Percentiles rank a stretch among this genome's conserved stretches.
phyloP scores from a whole-genome alignment of 768 basidiomycete species.

The Boletus vinaceobasis region DNA sequence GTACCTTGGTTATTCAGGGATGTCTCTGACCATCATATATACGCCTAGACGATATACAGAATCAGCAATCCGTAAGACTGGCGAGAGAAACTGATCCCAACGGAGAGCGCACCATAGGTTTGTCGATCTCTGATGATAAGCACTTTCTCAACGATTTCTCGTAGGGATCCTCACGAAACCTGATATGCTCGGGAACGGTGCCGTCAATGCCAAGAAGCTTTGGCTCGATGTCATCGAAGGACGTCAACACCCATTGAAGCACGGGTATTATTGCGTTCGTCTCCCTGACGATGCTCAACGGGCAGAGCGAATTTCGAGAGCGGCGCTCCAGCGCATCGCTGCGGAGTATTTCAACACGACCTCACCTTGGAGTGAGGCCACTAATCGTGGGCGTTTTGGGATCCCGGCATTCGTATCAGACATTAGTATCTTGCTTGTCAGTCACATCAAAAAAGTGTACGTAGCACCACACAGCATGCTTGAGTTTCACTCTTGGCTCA shows the following conservation, averaged over 20 bases:
- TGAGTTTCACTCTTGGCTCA: background rate
- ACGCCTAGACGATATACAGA: slow-evolving; percentile 60
- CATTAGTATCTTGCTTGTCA: slow-evolving; percentile 46
- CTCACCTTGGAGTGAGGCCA: slow-evolving; percentile 50
- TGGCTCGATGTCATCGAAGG: slow-evolving; percentile 58
- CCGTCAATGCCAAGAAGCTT: slow-evolving; percentile 34
- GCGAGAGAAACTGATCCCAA: slow-evolving; percentile 51
- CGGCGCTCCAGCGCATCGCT: slow-evolving; percentile 37
- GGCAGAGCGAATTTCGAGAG: slow-evolving; percentile 30
- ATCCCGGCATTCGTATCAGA: slow-evolving; percentile 48
- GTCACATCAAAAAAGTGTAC: background rate
- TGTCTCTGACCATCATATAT: background rate
- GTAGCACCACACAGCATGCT: slow-evolving; percentile 13
- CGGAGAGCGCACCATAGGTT: slow-evolving; percentile 63
- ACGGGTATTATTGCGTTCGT: slow-evolving; percentile 66
- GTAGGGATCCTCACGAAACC: slow-evolving; percentile 71
- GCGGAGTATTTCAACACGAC: slow-evolving; percentile 45
- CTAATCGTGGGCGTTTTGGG: slow-evolving; percentile 49
- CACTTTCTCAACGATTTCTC: background rate
- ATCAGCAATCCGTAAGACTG: slow-evolving; percentile 53
- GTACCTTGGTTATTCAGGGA: background rate
- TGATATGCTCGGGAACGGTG: slow-evolving; percentile 48
- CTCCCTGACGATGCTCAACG: slow-evolving; percentile 61
- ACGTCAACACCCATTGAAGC: slow-evolving; percentile 41
- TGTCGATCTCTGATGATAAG: background rate